Evolutionary conservation across 2,329 filamentous ascomycete species (phyloP), one percentile per base, ranked within the genome.

Genomic region (Alternaria metachromatica): DNA sequence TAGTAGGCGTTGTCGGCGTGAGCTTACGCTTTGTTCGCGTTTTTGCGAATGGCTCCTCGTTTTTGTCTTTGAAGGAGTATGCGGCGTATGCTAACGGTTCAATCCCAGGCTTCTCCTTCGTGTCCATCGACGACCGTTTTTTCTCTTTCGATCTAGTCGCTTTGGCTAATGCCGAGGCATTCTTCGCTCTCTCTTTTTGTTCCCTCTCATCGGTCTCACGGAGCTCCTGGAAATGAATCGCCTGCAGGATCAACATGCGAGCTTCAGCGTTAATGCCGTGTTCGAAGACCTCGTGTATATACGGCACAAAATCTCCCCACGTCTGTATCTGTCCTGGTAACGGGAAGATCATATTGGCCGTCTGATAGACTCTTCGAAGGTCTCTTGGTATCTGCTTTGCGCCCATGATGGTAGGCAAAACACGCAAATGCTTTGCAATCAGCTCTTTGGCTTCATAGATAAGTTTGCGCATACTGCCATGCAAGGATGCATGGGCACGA

Each of bases 181-280:
- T n/a, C 21, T 44, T 21, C 20, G n/a, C 45, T 6, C 7, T 26
- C 25, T 26, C 45, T 45, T n/a, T 28, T 18, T n/a, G 49, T 11
- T n/a, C 25, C 10, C 12, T 55, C 13, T 60, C 48, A 15, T 20
- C 11, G 11, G 48, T 11, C 18, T 53, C 49, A 8, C 12, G 13
- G 15, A 63, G 48, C 25, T 66, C 60, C 18, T 60, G 20, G 26
- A 60, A 63, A 51, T 63, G 57, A 5, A 63, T 57, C 6, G 63
- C 60, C 48, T 63, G 63, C 6, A 63, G 41, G 33, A 63, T 60
- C 21, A 56, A n/a, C 12, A 60, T 8, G n/a, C 61, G 53, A 25
- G 33, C 21, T n/a, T 33, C 23, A 11, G 55, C 15, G 26, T 50
- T 60, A 6, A 23, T 20, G 21, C 44, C 60, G 7, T 41, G 15